These are phyloP conservation scores for Aspergillus sp. DNA, from an alignment of 2,329 filamentous ascomycete genomes.

Conservation along the genomic window DNA sequence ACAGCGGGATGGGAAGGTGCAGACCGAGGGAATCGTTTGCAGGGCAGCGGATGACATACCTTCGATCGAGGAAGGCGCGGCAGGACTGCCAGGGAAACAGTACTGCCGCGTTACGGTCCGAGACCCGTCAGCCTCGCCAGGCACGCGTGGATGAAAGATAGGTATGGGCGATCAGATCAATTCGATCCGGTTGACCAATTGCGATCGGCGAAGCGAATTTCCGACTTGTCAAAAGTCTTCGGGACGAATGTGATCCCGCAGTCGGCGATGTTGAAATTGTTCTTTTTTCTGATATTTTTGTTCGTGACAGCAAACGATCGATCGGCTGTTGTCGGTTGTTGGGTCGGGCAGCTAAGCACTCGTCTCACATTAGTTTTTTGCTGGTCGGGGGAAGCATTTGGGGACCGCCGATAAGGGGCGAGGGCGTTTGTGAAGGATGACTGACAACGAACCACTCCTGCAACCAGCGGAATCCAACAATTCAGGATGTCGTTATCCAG, in stretches of 20 bases:
- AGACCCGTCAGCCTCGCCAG: conserved; percentile 21
- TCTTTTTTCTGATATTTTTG: conserved; percentile 8
- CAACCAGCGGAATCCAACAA: conserved; percentile 15
- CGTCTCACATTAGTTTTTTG: conserved; percentile 14
- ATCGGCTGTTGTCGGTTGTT: conserved; percentile 10
- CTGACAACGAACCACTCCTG: conserved; percentile 9
- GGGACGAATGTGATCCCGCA: conserved; percentile 19
- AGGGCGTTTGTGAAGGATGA: conserved; percentile 5
- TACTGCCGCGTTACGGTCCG: conserved; percentile 21
- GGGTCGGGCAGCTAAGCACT: conserved; percentile 19
- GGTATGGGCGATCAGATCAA: conserved; percentile 14
- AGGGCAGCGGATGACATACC: conserved; percentile 61
- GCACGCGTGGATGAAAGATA: conserved; percentile 14
- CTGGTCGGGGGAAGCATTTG: conserved; percentile 10
- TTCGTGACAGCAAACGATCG: conserved; percentile 11
- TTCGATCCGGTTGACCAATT: conserved; percentile 19
- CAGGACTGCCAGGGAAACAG: conserved; percentile 16
- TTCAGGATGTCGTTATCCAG: conserved; percentile 9
- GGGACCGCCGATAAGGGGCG: conserved; percentile 17
- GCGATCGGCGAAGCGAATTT: conserved; percentile 22
- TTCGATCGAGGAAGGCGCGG: conserved; percentile 34
- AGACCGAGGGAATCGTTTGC: conserved; percentile 58
- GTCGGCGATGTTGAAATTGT: conserved; percentile 10
- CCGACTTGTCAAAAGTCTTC: conserved; percentile 23
- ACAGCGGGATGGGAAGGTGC: conserved; percentile 43